A percentile compares a stretch with the other conserved stretches of the same genome.
phyloP scores from a whole-genome alignment of 257 asterid genomes.

The Paraleonurus japonicus region DNA sequence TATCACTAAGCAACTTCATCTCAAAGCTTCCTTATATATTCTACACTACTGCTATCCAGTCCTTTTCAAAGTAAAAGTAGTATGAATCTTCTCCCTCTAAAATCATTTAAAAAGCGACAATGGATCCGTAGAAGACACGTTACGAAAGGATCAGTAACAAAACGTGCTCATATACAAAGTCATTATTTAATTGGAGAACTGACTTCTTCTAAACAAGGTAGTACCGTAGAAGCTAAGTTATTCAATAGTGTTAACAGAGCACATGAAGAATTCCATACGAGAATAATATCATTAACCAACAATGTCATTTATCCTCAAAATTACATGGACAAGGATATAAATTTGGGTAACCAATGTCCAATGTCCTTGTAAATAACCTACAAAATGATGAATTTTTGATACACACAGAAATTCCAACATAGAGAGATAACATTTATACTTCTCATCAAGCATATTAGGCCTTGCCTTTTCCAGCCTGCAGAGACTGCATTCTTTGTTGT shows the following conservation, averaged over 20 bases:
- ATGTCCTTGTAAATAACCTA: conserved; percentile 26
- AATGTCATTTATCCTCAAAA: conserved; percentile 10
- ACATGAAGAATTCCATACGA: conserved; percentile 10
- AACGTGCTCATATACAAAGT: not conserved
- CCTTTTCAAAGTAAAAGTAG: conserved; percentile 25
- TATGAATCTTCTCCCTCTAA: conserved; percentile 20
- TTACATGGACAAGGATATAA: conserved; percentile 28
- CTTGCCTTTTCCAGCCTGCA: conserved; percentile 87
- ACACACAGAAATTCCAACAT: conserved; percentile 20
- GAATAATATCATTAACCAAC: conserved; percentile 21
- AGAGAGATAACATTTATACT: conserved; percentile 20
- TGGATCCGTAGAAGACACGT: not conserved
- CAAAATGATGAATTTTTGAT: conserved; percentile 23
- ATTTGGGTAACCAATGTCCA: conserved; percentile 11
- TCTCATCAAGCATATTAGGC: conserved; percentile 36
- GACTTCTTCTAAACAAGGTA: not conserved
- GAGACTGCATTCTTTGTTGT: conserved; percentile 79
- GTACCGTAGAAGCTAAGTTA: not conserved
- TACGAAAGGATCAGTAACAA: not conserved
- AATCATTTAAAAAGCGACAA: not conserved
- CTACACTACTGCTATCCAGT: conserved; percentile 23
- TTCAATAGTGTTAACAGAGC: conserved; percentile 18
- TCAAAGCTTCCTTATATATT: conserved; percentile 43
- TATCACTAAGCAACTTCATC: conserved; percentile 43
- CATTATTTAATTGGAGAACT: not conserved